Base-by-base conservation (phyloP, 2,329 filamentous ascomycete genomes). In the Calonectria fujianensis region DNA sequence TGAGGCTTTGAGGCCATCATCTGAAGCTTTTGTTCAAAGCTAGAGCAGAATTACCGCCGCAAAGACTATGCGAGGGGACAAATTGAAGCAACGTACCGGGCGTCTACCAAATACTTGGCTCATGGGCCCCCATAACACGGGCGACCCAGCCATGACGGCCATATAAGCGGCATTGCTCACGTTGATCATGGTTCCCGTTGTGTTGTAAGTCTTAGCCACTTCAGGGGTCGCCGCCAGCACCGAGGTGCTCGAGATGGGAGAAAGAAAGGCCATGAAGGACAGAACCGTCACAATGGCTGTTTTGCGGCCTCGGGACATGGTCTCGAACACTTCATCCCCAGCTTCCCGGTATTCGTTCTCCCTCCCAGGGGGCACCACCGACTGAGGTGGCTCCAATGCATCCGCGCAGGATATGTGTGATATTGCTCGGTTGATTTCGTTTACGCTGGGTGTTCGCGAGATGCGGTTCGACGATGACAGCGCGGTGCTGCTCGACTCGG, bases 121-220 rank as follows among this genome's bases (percentile, higher is more conserved):
- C 74, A 95, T 85, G 0, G 94, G 94, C 0, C 94, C 93, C 90
- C 93, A 96, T 69, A 96, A 89, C 13, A 92, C 89, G 1, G 94
- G 92, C 18, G 89, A 91, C 6, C 95, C 71, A 0, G 93, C 94
- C 94, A 96, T 96, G 78, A 93, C 92, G 6, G 93, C 83, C 86
- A 95, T 89, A 78, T 95, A 95, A n/a, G 93, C 84, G 0, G 94
- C 94, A 84, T 96, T 96, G 81, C 90, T 93, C 57, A 94, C 84
- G 81, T 95, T 94, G 82, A 96, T 92, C 72, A 95, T 89, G 13
- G 90, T 90, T 7, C 92, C 93, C 0, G 90, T 93, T 0, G 93
- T 95, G 50, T 87, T 77, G 82, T 91, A 95, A 10, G 91, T 92
- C 5, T 82, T 83, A 2, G 94, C 93, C 7, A 96, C 92, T 83